A percentile compares a stretch with the other conserved stretches of the same genome.
These are phyloP conservation scores for Phytopythium montanum DNA, from an alignment of 352 stramenopile species.

Conservation along the genomic window DNA sequence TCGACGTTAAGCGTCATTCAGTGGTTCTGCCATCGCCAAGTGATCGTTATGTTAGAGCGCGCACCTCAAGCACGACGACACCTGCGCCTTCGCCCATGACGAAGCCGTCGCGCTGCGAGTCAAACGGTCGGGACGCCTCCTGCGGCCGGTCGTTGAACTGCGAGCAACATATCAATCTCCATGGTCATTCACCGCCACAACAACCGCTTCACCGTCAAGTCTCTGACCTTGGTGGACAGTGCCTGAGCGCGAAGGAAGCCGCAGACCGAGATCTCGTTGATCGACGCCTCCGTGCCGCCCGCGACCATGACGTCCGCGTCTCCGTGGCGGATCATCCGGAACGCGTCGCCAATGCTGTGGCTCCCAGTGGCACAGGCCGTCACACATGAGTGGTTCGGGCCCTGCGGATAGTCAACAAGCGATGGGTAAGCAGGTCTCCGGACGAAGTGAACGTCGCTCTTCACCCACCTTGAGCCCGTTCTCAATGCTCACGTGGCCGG, in stretches of 20 bases:
- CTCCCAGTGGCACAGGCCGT: constrained; percentile 97
- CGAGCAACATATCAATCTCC: neutral
- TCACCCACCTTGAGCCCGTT: constrained; percentile 78
- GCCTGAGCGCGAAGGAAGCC: constrained; percentile 96
- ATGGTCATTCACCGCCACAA: neutral
- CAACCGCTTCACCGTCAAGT: neutral
- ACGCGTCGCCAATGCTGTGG: constrained; percentile 96
- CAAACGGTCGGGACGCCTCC: constrained; percentile 94
- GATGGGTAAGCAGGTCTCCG: neutral
- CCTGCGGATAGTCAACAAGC: constrained; percentile 25
- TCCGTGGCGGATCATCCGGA: constrained; percentile 79
- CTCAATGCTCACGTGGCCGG: constrained; percentile 90
- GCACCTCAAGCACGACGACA: constrained; percentile 60
- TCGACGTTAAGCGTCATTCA: neutral
- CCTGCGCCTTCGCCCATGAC: constrained; percentile 92
- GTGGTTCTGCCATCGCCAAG: neutral
- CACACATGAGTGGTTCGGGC: constrained; percentile 96
- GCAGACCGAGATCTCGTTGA: constrained; percentile 92
- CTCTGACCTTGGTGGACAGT: constrained; percentile 84
- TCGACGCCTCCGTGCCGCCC: constrained; percentile 93
- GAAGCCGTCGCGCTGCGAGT: constrained; percentile 94
- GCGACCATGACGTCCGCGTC: constrained; percentile 96
- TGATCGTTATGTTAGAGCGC: neutral
- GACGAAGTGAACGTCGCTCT: neutral
- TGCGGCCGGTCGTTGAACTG: constrained; percentile 93